A percentile compares a stretch with the other conserved stretches of the same genome.
These are phyloP conservation scores for Boletus coccyginus DNA, from an alignment of 768 basidiomycete species.

Conservation along the genomic window DNA sequence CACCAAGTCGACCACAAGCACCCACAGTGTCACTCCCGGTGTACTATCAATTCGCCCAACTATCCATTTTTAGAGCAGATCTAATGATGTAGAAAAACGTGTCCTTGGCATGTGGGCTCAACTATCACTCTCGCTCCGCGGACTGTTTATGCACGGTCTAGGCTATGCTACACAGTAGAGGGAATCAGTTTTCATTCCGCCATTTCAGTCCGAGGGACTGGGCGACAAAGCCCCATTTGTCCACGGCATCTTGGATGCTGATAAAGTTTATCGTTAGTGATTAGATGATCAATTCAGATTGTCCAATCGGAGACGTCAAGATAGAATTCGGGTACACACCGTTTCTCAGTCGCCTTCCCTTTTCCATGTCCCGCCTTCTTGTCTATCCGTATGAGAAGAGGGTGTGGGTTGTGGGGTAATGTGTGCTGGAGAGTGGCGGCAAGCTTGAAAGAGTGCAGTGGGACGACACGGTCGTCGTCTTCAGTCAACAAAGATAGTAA, in stretches of 20 bases:
- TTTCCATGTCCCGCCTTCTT: slow-evolving; percentile 80
- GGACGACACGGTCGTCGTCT: slow-evolving; percentile 89
- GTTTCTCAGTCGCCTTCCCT: slow-evolving; percentile 73
- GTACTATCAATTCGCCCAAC: neutral
- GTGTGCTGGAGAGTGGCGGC: slow-evolving; percentile 74
- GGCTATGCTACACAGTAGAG: too few species aligned
- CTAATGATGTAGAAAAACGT: neutral
- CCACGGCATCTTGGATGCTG: slow-evolving; percentile 74
- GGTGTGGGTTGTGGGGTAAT: slow-evolving; percentile 63
- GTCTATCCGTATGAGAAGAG: slow-evolving; percentile 73
- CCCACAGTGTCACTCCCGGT: neutral
- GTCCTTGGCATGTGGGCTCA: neutral
- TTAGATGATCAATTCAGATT: slow-evolving; percentile 12
- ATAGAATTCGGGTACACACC: slow-evolving; percentile 33
- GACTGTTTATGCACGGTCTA: neutral
- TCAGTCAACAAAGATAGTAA: slow-evolving; percentile 2
- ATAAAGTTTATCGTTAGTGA: neutral
- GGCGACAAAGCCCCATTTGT: slow-evolving; percentile 75
- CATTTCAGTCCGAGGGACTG: slow-evolving; percentile 56
- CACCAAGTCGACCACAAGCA: neutral
- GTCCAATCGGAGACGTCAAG: neutral
- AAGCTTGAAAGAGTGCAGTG: slow-evolving; percentile 81
- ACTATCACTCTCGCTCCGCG: neutral
- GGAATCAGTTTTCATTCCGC: slow-evolving; percentile 21
- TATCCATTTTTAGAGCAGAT: neutral